phyloP scores from a whole-genome alignment of 768 basidiomycete species.

The Gyrodon lividus region DNA sequence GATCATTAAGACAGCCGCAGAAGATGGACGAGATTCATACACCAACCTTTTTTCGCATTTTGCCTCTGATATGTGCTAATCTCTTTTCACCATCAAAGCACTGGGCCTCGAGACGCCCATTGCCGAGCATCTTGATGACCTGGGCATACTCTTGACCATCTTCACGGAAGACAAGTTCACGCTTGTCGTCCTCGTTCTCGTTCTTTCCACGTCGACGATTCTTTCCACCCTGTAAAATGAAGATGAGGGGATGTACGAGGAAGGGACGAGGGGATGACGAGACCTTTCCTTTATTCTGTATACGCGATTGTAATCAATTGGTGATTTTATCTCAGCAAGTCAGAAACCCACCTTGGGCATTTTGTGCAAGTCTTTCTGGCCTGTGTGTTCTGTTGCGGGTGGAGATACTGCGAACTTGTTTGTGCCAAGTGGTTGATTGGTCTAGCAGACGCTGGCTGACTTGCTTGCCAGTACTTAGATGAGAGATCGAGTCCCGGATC shows the following conservation, averaged over 20 bases:
- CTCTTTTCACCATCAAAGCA: slow-evolving; percentile 99
- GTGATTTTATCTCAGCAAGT: neutral
- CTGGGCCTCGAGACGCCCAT: slow-evolving; percentile 92
- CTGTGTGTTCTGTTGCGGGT: neutral
- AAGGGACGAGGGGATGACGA: neutral
- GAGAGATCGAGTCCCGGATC: neutral
- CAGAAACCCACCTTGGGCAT: slow-evolving; percentile 27
- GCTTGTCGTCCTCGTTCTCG: slow-evolving; percentile 98
- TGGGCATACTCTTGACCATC: slow-evolving; percentile 99
- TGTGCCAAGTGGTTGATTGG: no score
- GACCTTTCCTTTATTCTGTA: slow-evolving; percentile 31
- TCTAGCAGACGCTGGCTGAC: no score
- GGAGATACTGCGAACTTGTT: neutral
- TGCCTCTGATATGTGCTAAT: slow-evolving; percentile 96
- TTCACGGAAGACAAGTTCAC: slow-evolving; percentile 97
- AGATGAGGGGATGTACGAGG: neutral
- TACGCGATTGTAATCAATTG: slow-evolving; percentile 1
- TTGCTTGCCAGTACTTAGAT: neutral
- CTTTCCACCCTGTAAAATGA: slow-evolving; percentile 81
- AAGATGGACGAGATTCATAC: neutral
- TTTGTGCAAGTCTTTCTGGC: neutral
- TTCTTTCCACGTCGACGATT: slow-evolving; percentile 99
- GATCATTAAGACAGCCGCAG: slow-evolving; percentile 4
- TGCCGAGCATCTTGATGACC: slow-evolving; percentile 98
- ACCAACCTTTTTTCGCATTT: slow-evolving; percentile 97